Base-by-base conservation (phyloP, 2,329 filamentous ascomycete species). In the Orbilia ellipsospora region DNA sequence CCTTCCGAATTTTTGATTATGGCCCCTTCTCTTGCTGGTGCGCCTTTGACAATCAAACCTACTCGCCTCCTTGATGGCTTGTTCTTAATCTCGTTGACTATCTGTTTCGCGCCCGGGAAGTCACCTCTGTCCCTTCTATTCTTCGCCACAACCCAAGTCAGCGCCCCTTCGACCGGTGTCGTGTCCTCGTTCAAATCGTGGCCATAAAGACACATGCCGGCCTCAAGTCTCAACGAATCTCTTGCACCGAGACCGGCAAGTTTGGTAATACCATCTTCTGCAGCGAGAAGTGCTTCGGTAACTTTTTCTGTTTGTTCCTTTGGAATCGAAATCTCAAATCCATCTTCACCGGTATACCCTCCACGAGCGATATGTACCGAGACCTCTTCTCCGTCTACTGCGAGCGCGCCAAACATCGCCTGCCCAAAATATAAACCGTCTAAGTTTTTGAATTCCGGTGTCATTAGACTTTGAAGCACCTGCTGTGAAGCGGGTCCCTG, bases 201-300 rank as follows among this genome's bases (percentile, higher is more conserved):
- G n/a, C 95, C 95, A 84, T 99, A 99, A n/a, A 99, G 87, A 83
- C 95, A 99, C 94, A 99, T 96, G 76, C 95, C 95, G 0, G 95
- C 95, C 84, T 99, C 95, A 31, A 99, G 89, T 55, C 95, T 90
- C 73, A 99, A 88, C 77, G 91, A 96, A 83, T 99, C 95, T 78
- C 95, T 89, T 1, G 95, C 93, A 8, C 94, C 95, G 0, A 99
- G 87, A 2, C 95, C 95, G 1, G 94, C 93, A 54, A 97, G 87
- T 80, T 91, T 90, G 15, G 97, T 85, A 10, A 89, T 88, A 50
- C 80, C 81, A 51, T 85, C 83, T 16, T 82, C 78, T 0, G 85
- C 85, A 48, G 86, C 82, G 55, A 97, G 87, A 23, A 97, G 86
- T 23, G 88, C 85, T 81, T 93, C 86, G 4, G 92, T 90, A 48